Base-by-base conservation (phyloP, 192 early-diverging fungal species). In the Linnemannia schmuckeri region DNA sequence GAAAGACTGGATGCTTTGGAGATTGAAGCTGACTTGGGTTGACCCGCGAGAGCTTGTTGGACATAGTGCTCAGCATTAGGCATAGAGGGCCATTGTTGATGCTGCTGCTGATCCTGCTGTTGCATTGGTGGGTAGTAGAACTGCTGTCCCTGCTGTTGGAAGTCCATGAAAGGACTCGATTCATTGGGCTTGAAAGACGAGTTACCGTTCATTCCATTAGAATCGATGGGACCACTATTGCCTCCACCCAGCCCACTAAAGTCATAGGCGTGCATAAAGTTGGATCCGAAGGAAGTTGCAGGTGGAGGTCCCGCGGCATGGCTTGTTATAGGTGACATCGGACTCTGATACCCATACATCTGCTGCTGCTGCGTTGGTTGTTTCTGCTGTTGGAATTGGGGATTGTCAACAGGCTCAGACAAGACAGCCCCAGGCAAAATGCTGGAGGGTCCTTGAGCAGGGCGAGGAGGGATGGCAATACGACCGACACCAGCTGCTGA, bases 401-500 rank as follows among this genome's bases (percentile, higher is more conserved):
- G n/a, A 13, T 35, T 40, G 35, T 38, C 74, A 41, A 37, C 30
- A 15, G 30, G 70, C 2, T 74, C 49, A 3, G 22, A 27, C 22
- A 46, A 17, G 22, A 41, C 12, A 27, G 72, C 38, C 13, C 42
- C 49, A 33, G 76, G 44, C 22, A 75, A 72, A 10, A 81, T 37
- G 41, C n/a, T 61, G 1, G 79, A 74, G 37, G 85, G 85, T 54
- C 85, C 85, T 33, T 77, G 79, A 20, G 69, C 30, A 46, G 85
- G 79, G 27, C 85, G 85, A n/a, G 85, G 49, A 27, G 85, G 79
- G 20, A 75, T 37, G 10, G 27, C 47, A 47, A 77, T 61, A 2
- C 85, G 79, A 78, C 79, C 76, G 18, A 87, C 79, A 5, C 66
- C 55, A 30, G 85, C 85, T 61, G 85, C 85, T n/a, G 85, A 81